Evolutionary conservation across 2,329 filamentous ascomycete genomes (phyloP), one percentile per base, ranked within the genome.

Genomic region (Aspergillus tamarii): DNA sequence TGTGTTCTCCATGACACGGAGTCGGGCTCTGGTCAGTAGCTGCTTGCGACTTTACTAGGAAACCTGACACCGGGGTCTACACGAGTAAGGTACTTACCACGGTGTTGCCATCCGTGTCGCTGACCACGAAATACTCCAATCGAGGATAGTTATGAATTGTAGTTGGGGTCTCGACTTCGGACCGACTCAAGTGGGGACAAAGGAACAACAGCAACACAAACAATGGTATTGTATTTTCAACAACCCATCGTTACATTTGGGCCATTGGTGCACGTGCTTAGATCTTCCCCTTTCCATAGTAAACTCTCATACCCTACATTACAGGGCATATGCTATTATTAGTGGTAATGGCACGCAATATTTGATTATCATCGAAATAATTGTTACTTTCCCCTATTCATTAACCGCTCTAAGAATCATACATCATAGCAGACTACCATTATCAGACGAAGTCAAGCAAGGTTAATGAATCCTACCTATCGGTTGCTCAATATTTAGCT

Each of bases 141-240:
- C 19, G 23, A 26, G 23, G 32, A 55, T n/a, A 4, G 30, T 21
- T 39, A 14, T 23, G 28, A 16, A 39, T 26, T 55, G 11, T 6
- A 39, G 26, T 21, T 32, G 21, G 19, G 28, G 26, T 52, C 48
- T 52, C 48, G 48, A 52, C 48, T 52, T 52, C 26, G 48, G 28
- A 32, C 48, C 48, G 16, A 52, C 28, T 52, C 16, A n/a, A 39
- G 36, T 54, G 46, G 57, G 52, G 48, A 48, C 45, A 53, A 50
- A 32, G 55, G 32, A 57, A 41, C 39, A 52, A 52, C 36, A 52
- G 43, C 16, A 48, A n/a, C 30, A 11, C 41, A n/a, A 57, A 45
- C 54, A 43, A n/a, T 57, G n/a, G 45, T 53, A 30, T 59, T 36
- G 46, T 52, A 52, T 28, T 52, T 52, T 52, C 8, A 28, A 32